phyloP scores from a whole-genome alignment of 495 filamentous ascomycete species.

The Podospora australis region DNA sequence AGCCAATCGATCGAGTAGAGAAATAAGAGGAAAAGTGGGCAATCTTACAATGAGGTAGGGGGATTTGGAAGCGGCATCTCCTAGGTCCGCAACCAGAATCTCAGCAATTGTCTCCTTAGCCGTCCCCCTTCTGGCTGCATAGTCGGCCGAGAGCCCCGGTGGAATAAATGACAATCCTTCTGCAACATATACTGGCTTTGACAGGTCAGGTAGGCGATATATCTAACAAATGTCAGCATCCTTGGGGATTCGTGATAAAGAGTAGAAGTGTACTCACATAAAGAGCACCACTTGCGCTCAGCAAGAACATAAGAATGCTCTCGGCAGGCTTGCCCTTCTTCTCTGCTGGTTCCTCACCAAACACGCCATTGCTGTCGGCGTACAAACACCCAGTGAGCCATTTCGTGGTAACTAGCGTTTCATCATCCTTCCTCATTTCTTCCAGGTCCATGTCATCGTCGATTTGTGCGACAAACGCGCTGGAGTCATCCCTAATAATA shows the following conservation, averaged over 20 bases:
- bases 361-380: constrained; percentile 52
- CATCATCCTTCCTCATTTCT: constrained; percentile 59
- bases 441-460: constrained; percentile 80
- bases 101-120: constrained; percentile 67
- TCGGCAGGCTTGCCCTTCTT: constrained; percentile 37
- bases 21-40: background rate
- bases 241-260: background rate
- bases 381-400: constrained; percentile 83
- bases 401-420: constrained; percentile 47
- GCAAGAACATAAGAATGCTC: constrained; percentile 63
- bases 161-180: constrained; percentile 73
- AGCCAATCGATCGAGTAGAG: constrained; percentile 8
- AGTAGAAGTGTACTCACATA: constrained; percentile 49
- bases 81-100: constrained; percentile 75
- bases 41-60: constrained; percentile 78
- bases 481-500: constrained; percentile 74
- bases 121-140: constrained; percentile 57
- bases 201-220: constrained; percentile 56
- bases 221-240: constrained; percentile 36
- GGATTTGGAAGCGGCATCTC: constrained; percentile 58
- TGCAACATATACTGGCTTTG: constrained; percentile 53
- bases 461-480: constrained; percentile 65
- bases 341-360: constrained; percentile 39
- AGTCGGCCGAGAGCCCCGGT: constrained; percentile 66
- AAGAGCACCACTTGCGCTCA: constrained; percentile 63